Evolutionary conservation across 176 grass and related monocot species (phyloP).

Genomic region (Triticum aestivum): IWGSC_CS_RefSeq_v2.1 NC_057798.1:779755135-779755634

Average conservation of each 20-base stretch:
- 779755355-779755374: neutral
- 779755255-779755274: neutral
- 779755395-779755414: conserved; percentile 97
- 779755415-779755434: conserved; percentile 94
- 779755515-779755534: neutral
- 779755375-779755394: conserved; percentile 75
- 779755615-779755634: too few species aligned
- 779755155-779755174: neutral
- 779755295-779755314: conserved; percentile 49
- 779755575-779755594: neutral
- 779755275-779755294: conserved; percentile 71
- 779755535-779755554: neutral
- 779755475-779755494: conserved; percentile 67
- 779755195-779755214: neutral
- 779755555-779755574: neutral
- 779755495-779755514: neutral
- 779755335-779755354: neutral
- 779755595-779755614: too few species aligned
- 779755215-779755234: neutral
- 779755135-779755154: conserved; percentile 81
- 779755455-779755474: conserved; percentile 95
- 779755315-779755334: conserved; percentile 88
- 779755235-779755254: too few species aligned
- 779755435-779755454: conserved; percentile 95
- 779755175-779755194: neutral